Base-by-base conservation (phyloP, 106 monocot genomes). In the Dioscorea dumetorum region DNA sequence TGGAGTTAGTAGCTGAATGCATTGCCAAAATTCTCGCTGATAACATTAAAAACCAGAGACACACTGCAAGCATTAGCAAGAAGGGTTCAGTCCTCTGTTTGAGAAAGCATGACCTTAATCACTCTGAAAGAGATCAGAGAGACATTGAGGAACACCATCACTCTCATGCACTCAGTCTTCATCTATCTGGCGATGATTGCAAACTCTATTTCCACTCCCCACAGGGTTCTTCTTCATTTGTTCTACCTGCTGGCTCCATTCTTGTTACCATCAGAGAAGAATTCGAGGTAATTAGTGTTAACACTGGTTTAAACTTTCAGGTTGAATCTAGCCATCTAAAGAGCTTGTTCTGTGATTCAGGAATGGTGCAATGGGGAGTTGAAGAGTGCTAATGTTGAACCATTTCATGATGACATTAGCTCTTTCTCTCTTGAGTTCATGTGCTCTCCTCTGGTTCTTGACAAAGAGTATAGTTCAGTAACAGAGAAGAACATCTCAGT, bases 341-440 rank as follows among this genome's bases (percentile, higher is more conserved):
- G 28, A 16, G 22, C 52, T 13, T 24, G 57, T 63, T 50, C 31
- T 63, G 0, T 35, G 2, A 63, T 63, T 13, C 86, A 86, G 86
- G 82, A 86, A 76, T 82, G 86, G 86, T 69, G 76, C 67, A 72
- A 58, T 31, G 70, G 76, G 35, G 65, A 79, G 61, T 60, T 78
- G 18, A 76, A 79, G 62, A 72, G 57, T 60, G 75, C 72, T 24
- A 24, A 24, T 11, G 78, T 66, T 16, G 82, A 82, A 60, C 21
- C 75, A 58, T 19, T 76, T 12, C 76, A 66, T 48, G 76, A 66
- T 24, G 60, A 67, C 11, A 62, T 50, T 33, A 69, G 69, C 5
- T 82, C 76, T 22, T 76, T 79, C 76, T 82, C 74, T 16, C 33
- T 86, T 8, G 86, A 82, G 56, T 76, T 82, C 62, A 70, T 66